A percentile compares a stretch with the other conserved stretches of the same genome.
phyloP scores from a whole-genome alignment of 257 asterid species.

The Hygrophila difformis region DNA sequence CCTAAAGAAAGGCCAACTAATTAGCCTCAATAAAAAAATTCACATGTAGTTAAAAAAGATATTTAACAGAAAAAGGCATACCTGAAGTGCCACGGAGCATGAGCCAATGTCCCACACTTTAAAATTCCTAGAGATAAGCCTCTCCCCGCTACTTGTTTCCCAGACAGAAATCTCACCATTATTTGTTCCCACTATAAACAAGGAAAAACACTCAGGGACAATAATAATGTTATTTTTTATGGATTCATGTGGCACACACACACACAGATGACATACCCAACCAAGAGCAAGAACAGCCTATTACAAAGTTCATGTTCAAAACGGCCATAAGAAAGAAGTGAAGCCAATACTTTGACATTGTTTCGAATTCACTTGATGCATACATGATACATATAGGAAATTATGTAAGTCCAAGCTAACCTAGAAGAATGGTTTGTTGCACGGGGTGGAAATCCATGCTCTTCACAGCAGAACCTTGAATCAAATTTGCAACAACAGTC shows the following conservation, averaged over 20 bases:
- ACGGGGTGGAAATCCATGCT: constrained; percentile 69
- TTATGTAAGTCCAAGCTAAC: constrained; percentile 23
- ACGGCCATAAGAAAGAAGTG: constrained; percentile 4
- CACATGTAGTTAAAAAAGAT: not conserved
- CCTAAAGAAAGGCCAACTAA: constrained; percentile 25
- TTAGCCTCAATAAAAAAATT: not conserved
- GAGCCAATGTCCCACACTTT: constrained; percentile 51
- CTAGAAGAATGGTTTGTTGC: constrained; percentile 44
- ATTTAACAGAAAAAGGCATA: constrained; percentile 5
- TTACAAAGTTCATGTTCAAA: not conserved
- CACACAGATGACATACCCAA: constrained; percentile 3
- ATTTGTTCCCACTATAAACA: constrained; percentile 54
- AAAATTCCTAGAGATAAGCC: constrained; percentile 34
- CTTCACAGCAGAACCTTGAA: constrained; percentile 56
- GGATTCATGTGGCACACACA: too few species aligned
- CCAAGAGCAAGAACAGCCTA: not conserved
- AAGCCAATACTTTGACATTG: not conserved
- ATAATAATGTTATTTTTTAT: too few species aligned
- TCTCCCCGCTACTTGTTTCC: constrained; percentile 50
- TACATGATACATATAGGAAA: not conserved
- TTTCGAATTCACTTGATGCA: not conserved
- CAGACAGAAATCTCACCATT: constrained; percentile 51
- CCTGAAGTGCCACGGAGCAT: constrained; percentile 55
- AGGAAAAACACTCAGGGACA: not conserved
- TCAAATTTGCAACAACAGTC: constrained; percentile 39